Evolutionary conservation across 192 early-diverging fungal genomes (phyloP).

Genomic region (Phycomyces blakesleeanus): DNA sequence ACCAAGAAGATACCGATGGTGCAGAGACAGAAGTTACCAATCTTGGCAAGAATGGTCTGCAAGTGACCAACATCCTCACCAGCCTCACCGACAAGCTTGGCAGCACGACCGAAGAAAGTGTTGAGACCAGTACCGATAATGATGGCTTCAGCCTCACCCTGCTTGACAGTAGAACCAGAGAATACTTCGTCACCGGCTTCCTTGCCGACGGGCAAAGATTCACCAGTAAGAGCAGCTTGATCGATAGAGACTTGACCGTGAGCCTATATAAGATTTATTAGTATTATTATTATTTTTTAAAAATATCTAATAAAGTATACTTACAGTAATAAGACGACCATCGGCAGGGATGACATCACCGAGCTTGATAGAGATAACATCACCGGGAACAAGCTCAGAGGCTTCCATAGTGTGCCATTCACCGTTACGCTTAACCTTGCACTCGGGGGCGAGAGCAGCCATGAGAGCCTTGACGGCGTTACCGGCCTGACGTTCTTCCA

Average conservation of each 20-base stretch:
- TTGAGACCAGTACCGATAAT: conserved; percentile 76
- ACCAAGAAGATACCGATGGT: conserved; percentile 70
- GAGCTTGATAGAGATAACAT: conserved; percentile 77
- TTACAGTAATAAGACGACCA: conserved; percentile 70
- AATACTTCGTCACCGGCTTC: conserved; percentile 67
- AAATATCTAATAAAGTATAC: conserved; percentile 8
- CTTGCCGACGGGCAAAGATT: conserved; percentile 68
- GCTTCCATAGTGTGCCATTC: conserved; percentile 75
- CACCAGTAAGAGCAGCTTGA: conserved; percentile 69
- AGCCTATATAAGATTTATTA: conserved; percentile 17
- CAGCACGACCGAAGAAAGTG: conserved; percentile 80
- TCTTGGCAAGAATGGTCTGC: conserved; percentile 67
- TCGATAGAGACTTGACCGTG: conserved; percentile 59
- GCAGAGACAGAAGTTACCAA: conserved; percentile 74
- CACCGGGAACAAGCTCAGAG: conserved; percentile 77
- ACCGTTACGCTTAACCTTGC: conserved; percentile 82
- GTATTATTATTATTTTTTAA: background rate
- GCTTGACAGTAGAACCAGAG: conserved; percentile 77
- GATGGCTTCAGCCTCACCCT: conserved; percentile 71
- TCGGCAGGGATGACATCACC: conserved; percentile 90
- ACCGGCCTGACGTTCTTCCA: conserved; percentile 87
- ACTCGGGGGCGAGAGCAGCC: conserved; percentile 81
- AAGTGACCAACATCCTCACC: conserved; percentile 71
- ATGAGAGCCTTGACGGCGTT: conserved; percentile 90
- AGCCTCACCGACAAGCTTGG: conserved; percentile 67